Evolutionary conservation across 257 asterid genomes (phyloP).

Genomic region (Thymus mandschuricus): DNA sequence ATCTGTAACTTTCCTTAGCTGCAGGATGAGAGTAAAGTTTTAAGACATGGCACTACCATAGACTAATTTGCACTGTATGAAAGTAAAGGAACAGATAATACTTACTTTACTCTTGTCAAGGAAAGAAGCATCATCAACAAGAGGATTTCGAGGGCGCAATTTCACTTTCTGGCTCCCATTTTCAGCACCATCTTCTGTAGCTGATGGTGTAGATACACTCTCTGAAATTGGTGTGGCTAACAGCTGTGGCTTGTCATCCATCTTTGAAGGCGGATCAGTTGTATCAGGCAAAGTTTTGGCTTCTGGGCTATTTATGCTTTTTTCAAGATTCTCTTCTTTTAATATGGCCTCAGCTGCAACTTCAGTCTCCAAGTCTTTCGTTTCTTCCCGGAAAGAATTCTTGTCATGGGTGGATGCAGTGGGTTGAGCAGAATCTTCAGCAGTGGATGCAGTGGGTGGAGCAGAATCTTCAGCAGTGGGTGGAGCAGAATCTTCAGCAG

Average conservation of each 20-base stretch:
- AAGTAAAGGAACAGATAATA: conserved; percentile 16
- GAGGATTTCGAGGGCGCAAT: conserved; percentile 67
- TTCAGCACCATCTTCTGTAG: conserved; percentile 48
- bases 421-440: conserved; percentile 31
- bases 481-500: conserved; percentile 29
- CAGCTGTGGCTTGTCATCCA: conserved; percentile 34
- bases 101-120: conserved; percentile 86
- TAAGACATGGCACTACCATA: conserved; percentile 27
- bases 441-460: conserved; percentile 31
- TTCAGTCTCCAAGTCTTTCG: conserved; percentile 32
- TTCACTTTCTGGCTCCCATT: conserved; percentile 48
- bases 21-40: conserved; percentile 40
- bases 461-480: conserved; percentile 32
- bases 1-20: conserved; percentile 84
- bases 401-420: conserved; percentile 25
- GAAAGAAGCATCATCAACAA: conserved; percentile 63
- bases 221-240: conserved; percentile 37
- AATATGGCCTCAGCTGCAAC: conserved; percentile 36
- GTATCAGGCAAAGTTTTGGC: conserved; percentile 33
- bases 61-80: conserved; percentile 19
- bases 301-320: conserved; percentile 36
- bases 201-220: conserved; percentile 41
- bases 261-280: conserved; percentile 28
- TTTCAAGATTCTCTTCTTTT: conserved; percentile 38
- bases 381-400: conserved; percentile 39